Percentiles rank a stretch among this genome's conserved stretches.
Conservation (phyloP, 2,329 filamentous ascomycete species). For the Microdochium bolleyi region DNA sequence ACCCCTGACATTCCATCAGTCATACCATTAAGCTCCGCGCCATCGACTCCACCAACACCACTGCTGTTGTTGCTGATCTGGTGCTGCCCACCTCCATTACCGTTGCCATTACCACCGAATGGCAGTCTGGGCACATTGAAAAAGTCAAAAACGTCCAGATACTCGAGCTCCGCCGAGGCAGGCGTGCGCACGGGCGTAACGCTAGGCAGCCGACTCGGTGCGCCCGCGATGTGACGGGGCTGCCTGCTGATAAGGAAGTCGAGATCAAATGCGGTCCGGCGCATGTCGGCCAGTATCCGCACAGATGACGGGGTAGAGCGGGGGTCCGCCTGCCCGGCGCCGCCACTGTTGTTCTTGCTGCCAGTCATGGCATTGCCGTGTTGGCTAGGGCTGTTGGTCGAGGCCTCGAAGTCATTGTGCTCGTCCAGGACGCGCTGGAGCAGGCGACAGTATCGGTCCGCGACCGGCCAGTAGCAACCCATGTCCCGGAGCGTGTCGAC, state of each 20-base stretch:
- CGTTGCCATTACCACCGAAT: slow-evolving; percentile 27
- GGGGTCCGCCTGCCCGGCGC: slow-evolving; percentile 46
- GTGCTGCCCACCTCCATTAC: slow-evolving; percentile 8
- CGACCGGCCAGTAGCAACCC: slow-evolving; percentile 80
- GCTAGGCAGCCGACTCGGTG: slow-evolving; percentile 38
- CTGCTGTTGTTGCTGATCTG: neutral
- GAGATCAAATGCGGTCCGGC: slow-evolving; percentile 80
- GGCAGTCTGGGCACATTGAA: slow-evolving; percentile 81
- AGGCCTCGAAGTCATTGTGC: slow-evolving; percentile 67
- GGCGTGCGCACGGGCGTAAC: slow-evolving; percentile 59
- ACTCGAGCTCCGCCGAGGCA: slow-evolving; percentile 77
- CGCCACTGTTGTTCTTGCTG: neutral
- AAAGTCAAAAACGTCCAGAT: slow-evolving; percentile 88
- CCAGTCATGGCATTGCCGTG: neutral
- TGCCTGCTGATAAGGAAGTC: slow-evolving; percentile 85
- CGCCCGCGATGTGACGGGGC: slow-evolving; percentile 40
- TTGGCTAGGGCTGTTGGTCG: slow-evolving; percentile 29
- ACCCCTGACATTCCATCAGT: slow-evolving; percentile 6
- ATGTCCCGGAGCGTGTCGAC: slow-evolving; percentile 75
- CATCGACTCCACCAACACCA: neutral
- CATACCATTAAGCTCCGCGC: neutral
- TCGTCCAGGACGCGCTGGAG: slow-evolving; percentile 80
- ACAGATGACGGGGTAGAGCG: slow-evolving; percentile 75
- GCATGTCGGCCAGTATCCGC: slow-evolving; percentile 84
- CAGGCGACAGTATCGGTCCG: slow-evolving; percentile 71